These are phyloP conservation scores for Maudiozyma saulgeensis DNA, from an alignment of 805 yeast species.

Conservation along the genomic window DNA sequence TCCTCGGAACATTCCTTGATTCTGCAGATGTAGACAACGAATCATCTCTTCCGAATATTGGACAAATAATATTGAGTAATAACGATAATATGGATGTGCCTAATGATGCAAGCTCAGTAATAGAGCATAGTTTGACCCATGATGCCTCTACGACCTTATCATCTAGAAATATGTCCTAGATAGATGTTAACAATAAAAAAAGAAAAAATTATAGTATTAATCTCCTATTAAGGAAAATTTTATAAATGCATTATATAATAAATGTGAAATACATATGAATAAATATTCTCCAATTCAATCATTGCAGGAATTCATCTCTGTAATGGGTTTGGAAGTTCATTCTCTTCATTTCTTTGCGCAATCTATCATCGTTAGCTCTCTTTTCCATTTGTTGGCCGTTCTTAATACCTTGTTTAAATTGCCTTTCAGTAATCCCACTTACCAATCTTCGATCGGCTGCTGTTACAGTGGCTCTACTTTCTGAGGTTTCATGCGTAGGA, in stretches of 20 bases:
- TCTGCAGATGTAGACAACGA: constrained; percentile 3
- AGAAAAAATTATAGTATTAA: neutral
- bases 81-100: neutral
- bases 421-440: constrained; percentile 53
- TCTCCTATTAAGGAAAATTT: neutral
- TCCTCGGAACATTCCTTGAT: constrained; percentile 6
- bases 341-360: constrained; percentile 51
- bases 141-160: neutral
- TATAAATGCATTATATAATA: neutral
- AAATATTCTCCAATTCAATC: neutral
- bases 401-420: constrained; percentile 42
- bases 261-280: neutral
- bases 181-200: neutral
- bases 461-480: constrained; percentile 65
- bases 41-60: neutral
- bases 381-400: constrained; percentile 34
- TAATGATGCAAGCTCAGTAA: constrained; percentile 8
- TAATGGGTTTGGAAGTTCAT: constrained; percentile 78
- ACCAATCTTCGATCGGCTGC: constrained; percentile 62
- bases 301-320: constrained; percentile 58
- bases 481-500: constrained; percentile 35
- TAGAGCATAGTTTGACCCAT: neutral
- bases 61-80: neutral
- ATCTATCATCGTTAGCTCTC: constrained; percentile 34
- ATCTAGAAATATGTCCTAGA: neutral